Percentiles rank a stretch among this genome's conserved stretches.
phyloP scores from a whole-genome alignment of 1,284 basidiomycete genomes.

The Austroboletus rostrupii region DNA sequence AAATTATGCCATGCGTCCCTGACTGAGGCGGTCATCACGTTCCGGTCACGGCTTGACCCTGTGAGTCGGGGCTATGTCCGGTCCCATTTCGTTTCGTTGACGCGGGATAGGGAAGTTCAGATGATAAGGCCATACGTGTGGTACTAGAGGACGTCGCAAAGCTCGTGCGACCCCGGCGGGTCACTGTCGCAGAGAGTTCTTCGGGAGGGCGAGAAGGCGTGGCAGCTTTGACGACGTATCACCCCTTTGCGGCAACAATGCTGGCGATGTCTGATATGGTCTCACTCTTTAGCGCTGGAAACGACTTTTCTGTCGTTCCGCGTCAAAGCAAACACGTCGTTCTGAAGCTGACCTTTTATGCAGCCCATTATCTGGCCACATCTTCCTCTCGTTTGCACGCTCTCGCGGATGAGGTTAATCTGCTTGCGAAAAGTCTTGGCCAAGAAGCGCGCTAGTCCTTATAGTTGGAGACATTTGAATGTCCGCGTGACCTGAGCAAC shows the following conservation, averaged over 20 bases:
- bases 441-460: slow-evolving; percentile 3
- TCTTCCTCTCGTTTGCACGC: slow-evolving; percentile 33
- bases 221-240: slow-evolving; percentile 7
- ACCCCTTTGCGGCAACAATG: slow-evolving; percentile 17
- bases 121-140: slow-evolving; percentile 44
- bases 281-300: slow-evolving; percentile 18
- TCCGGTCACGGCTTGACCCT: slow-evolving; percentile 56
- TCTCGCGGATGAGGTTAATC: slow-evolving; percentile 40
- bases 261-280: slow-evolving; percentile 27
- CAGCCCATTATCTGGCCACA: slow-evolving; percentile 37
- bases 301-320: neutral
- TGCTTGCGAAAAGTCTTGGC: slow-evolving; percentile 21
- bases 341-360: slow-evolving; percentile 37
- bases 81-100: slow-evolving; percentile 7
- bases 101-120: slow-evolving; percentile 40
- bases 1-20: slow-evolving; percentile 46
- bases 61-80: slow-evolving; percentile 34
- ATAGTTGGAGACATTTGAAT: neutral
- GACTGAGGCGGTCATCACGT: slow-evolving; percentile 48
- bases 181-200: slow-evolving; percentile 26
- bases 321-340: slow-evolving; percentile 10
- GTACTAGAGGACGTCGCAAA: slow-evolving; percentile 51
- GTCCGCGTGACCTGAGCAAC: no score
- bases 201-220: slow-evolving; percentile 2
- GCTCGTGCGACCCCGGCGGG: slow-evolving; percentile 46